Conservation (phyloP, 805 yeast species). For the Yarrowia alimentaria region DNA sequence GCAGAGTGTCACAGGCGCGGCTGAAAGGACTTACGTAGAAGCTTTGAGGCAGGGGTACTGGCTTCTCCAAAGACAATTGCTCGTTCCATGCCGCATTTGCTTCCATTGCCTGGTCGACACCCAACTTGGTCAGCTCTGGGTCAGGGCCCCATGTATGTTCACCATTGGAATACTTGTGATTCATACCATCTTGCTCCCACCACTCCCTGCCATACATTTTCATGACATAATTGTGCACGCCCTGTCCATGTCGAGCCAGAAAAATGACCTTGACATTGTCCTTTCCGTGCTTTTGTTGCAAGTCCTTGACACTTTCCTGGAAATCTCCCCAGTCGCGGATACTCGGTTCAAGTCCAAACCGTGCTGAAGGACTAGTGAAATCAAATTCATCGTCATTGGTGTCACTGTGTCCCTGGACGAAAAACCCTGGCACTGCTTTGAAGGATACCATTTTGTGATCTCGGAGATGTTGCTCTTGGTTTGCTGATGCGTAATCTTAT, state of each 20-base stretch:
- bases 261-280: conserved; percentile 47
- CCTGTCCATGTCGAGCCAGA: conserved; percentile 56
- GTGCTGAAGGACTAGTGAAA: conserved; percentile 40
- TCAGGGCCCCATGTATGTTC: conserved; percentile 46
- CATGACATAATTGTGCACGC: conserved; percentile 52
- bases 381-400: conserved; percentile 48
- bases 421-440: conserved; percentile 43
- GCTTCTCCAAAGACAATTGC: conserved; percentile 38
- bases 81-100: conserved; percentile 45
- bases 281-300: conserved; percentile 37
- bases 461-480: too few species aligned
- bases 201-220: conserved; percentile 46
- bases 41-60: conserved; percentile 41
- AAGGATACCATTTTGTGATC: too few species aligned
- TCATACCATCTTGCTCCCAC: conserved; percentile 43
- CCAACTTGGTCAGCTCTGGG: conserved; percentile 50
- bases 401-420: conserved; percentile 45
- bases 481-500: too few species aligned
- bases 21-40: conserved; percentile 53
- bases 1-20: conserved; percentile 52
- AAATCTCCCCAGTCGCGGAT: conserved; percentile 44
- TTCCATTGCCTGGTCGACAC: conserved; percentile 47
- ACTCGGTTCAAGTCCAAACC: conserved; percentile 46
- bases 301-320: conserved; percentile 37
- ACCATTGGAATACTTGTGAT: conserved; percentile 29